Evolutionary conservation across 371 early-diverging fungal species (phyloP).

Genomic region (Mortierella sp.): DNA sequence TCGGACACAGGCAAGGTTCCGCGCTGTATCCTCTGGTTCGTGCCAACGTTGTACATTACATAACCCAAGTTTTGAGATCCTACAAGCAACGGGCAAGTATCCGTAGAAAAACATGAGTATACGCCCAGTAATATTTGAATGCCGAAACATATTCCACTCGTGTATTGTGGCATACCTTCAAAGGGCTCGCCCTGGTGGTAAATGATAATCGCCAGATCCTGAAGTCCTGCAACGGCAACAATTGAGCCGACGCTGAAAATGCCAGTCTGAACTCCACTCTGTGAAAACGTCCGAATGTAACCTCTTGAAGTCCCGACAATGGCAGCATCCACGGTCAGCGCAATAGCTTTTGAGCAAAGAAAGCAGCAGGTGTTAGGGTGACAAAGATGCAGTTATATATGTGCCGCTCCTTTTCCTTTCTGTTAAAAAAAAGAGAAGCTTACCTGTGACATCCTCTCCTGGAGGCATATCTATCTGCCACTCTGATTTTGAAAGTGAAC

Average conservation of each 20-base stretch:
- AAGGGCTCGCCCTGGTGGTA: constrained; percentile 63
- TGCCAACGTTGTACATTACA: constrained; percentile 75
- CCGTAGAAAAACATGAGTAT: neutral
- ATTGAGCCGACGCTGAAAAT: constrained; percentile 77
- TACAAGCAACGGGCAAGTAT: constrained; percentile 12
- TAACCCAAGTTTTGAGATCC: constrained; percentile 77
- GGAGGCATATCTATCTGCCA: constrained; percentile 81
- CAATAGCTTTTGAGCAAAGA: constrained; percentile 65
- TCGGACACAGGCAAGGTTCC: constrained; percentile 78
- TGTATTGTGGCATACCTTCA: constrained; percentile 49
- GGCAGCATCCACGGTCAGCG: constrained; percentile 76
- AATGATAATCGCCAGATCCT: constrained; percentile 67
- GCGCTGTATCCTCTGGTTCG: constrained; percentile 68
- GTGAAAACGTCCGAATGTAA: constrained; percentile 82
- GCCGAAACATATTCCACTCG: neutral
- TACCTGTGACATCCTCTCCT: constrained; percentile 76
- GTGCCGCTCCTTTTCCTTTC: neutral
- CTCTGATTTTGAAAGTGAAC: constrained; percentile 78
- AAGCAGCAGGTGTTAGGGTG: neutral
- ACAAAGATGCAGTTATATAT: neutral
- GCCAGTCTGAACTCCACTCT: constrained; percentile 82
- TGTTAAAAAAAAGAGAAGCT: neutral
- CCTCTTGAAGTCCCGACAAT: constrained; percentile 83
- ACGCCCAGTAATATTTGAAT: too few relatives aligned
- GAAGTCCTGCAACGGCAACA: constrained; percentile 72